A percentile compares a stretch with the other conserved stretches of the same genome.
Evolutionary conservation across 108 stramenopile species (phyloP).

Genomic region (Nannochloropsis salina): DNA sequence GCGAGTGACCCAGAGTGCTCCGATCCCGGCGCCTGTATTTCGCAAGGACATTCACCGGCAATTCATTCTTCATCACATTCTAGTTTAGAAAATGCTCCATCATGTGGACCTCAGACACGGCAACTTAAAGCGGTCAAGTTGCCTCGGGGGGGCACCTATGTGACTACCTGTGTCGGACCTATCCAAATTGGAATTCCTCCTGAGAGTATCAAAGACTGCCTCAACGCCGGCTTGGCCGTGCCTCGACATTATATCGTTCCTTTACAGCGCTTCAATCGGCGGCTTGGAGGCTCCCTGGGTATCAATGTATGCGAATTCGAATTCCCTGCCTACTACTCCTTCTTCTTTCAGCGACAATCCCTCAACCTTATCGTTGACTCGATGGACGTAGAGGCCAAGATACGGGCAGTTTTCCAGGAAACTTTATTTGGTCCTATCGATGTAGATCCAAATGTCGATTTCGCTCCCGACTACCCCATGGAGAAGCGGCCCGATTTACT

Average conservation of each 20-base stretch:
- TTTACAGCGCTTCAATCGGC: conserved; percentile 76
- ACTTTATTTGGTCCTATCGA: conserved; percentile 48
- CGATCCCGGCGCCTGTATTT: too few species aligned
- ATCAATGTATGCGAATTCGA: conserved; percentile 90
- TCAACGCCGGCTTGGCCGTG: conserved; percentile 70
- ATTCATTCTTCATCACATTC: too few species aligned
- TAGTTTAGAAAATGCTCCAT: too few species aligned
- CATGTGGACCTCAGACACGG: not conserved
- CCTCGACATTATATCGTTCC: conserved; percentile 84
- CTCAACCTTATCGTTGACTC: conserved; percentile 47
- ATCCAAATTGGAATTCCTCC: conserved; percentile 83
- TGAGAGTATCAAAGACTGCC: conserved; percentile 91
- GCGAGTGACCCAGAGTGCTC: too few species aligned
- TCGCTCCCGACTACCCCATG: conserved; percentile 65
- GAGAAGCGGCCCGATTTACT: conserved; percentile 76
- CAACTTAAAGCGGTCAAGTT: conserved; percentile 24
- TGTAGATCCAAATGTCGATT: conserved; percentile 56
- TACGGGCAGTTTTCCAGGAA: conserved; percentile 50
- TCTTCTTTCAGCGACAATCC: conserved; percentile 56
- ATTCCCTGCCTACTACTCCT: conserved; percentile 92
- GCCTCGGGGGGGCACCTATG: conserved; percentile 42
- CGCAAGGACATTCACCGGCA: too few species aligned
- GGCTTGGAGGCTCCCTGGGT: conserved; percentile 79
- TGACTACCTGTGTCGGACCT: conserved; percentile 32
- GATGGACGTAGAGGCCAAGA: conserved; percentile 33